Evolutionary conservation across 768 basidiomycete species (phyloP).

Genomic region (Epithele typhae): DNA sequence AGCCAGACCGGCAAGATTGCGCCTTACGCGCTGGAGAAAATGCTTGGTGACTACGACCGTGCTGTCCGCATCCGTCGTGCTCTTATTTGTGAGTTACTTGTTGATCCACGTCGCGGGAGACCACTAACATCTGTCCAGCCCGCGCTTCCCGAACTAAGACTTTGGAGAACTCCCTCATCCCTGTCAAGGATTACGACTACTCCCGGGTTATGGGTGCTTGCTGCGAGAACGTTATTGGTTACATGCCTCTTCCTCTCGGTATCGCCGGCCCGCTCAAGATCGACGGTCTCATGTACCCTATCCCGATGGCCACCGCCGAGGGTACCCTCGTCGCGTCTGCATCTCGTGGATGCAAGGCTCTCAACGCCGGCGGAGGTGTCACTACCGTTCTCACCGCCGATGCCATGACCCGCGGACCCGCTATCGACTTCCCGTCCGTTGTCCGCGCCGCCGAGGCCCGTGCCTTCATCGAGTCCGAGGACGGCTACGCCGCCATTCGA

Average conservation of each 20-base stretch:
- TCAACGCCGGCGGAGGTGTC: conserved; percentile 94
- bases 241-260: conserved; percentile 93
- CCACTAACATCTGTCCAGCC: conserved; percentile 39
- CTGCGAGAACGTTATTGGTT: conserved; percentile 98
- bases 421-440: conserved; percentile 88
- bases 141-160: conserved; percentile 82
- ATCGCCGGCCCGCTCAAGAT: conserved; percentile 93
- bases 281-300: conserved; percentile 79
- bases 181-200: conserved; percentile 87
- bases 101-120: background rate
- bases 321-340: conserved; percentile 97
- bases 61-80: conserved; percentile 86
- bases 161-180: conserved; percentile 79
- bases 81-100: conserved; percentile 71
- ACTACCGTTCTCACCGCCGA: conserved; percentile 90
- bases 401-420: conserved; percentile 98
- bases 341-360: conserved; percentile 95
- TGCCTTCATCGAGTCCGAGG: conserved; percentile 80
- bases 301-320: conserved; percentile 99
- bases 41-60: conserved; percentile 81
- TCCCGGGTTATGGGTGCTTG: conserved; percentile 92
- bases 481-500: conserved; percentile 72
- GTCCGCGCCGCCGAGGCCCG: conserved; percentile 78
- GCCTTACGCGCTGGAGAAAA: conserved; percentile 94
- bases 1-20: conserved; percentile 91